phyloP scores from a whole-genome alignment of 2,329 filamentous ascomycete species.

The Paraphaeosphaeria sporulosa region DNA sequence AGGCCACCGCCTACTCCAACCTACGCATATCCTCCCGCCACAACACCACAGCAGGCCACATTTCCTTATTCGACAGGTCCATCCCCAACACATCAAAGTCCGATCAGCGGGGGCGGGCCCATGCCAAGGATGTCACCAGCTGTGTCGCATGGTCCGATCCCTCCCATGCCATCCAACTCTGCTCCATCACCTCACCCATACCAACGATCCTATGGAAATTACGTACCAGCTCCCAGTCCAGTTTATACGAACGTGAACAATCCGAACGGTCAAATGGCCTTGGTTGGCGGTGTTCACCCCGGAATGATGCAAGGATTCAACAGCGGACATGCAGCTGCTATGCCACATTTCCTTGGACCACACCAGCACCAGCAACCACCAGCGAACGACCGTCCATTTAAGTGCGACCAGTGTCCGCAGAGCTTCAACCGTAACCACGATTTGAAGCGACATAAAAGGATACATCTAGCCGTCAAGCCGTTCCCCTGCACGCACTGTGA shows the following conservation, averaged over 20 bases:
- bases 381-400: conserved; percentile 85
- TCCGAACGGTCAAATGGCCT: conserved; percentile 73
- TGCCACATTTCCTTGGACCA: conserved; percentile 68
- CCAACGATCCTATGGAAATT: conserved; percentile 54
- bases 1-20: conserved; percentile 66
- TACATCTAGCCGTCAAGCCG: conserved; percentile 93
- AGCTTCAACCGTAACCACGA: conserved; percentile 98
- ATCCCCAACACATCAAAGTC: conserved; percentile 59
- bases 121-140: conserved; percentile 62
- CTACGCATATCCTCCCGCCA: conserved; percentile 64
- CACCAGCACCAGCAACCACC: conserved; percentile 60
- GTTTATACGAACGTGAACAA: conserved; percentile 82
- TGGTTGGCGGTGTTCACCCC: conserved; percentile 68
- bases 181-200: conserved; percentile 58
- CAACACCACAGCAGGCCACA: conserved; percentile 57
- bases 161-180: conserved; percentile 58
- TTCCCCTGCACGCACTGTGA: conserved; percentile 92
- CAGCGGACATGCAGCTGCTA: conserved; percentile 67
- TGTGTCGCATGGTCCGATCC: conserved; percentile 52
- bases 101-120: conserved; percentile 55
- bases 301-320: conserved; percentile 67
- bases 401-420: conserved; percentile 90
- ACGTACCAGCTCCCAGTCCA: conserved; percentile 63
- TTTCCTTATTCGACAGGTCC: conserved; percentile 60
- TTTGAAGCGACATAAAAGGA: conserved; percentile 92